Conservation (phyloP, 176 grass and related monocot species). For the Raddia distichophylla region DNA sequence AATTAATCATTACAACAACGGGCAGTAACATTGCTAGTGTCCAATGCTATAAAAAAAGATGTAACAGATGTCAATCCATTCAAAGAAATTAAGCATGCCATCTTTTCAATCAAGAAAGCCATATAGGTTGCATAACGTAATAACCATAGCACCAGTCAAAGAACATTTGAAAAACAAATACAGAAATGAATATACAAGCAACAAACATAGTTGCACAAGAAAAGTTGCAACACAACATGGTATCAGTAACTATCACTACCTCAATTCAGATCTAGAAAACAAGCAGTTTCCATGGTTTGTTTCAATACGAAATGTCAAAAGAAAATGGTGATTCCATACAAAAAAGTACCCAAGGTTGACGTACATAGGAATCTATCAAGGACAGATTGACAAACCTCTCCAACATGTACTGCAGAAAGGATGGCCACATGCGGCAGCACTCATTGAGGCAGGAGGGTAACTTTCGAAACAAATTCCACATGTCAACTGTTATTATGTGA, state of each 20-base stretch:
- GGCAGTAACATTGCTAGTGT: neutral
- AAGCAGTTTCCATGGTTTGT: conserved; percentile 8
- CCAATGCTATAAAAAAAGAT: conserved; percentile 9
- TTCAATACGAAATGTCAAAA: conserved; percentile 18
- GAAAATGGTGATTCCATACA: neutral
- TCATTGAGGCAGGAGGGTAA: conserved; percentile 68
- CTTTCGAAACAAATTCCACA: conserved; percentile 98
- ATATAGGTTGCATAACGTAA: neutral
- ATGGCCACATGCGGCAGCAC: conserved; percentile 86
- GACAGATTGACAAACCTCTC: conserved; percentile 70
- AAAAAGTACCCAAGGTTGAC: neutral
- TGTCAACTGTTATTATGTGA: conserved; percentile 64
- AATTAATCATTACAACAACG: neutral
- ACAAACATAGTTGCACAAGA: conserved; percentile 16
- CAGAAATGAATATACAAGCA: conserved; percentile 25
- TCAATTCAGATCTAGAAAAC: conserved; percentile 10
- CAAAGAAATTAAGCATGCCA: neutral
- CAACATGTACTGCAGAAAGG: conserved; percentile 89
- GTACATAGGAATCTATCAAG: conserved; percentile 21
- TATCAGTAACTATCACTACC: conserved; percentile 6
- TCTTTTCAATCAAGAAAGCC: conserved; percentile 12
- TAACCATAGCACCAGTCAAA: conserved; percentile 8
- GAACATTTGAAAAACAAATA: conserved; percentile 3
- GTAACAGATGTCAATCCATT: conserved; percentile 1
- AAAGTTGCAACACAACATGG: conserved; percentile 13